Base-by-base conservation (phyloP, 164 flowering plant genomes). In the Macadamia integrifolia region DNA sequence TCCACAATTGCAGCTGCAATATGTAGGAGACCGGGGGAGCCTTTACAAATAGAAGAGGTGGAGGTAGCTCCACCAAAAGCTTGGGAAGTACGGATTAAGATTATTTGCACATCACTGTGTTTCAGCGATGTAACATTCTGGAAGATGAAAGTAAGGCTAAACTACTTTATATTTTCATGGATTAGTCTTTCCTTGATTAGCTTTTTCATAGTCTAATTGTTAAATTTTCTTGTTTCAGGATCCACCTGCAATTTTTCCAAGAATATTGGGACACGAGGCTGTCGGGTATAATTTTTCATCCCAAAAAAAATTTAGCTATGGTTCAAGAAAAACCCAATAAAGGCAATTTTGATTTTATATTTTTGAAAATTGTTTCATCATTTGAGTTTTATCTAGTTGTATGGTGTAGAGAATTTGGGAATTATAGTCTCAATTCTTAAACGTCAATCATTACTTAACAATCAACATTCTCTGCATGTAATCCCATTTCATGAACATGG, bases 201-300 rank as follows among this genome's bases (percentile, higher is more conserved):
- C 40, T 35, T 35, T 35, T 2, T 2, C 40, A 35, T 17, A 14
- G 15, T 9, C 13, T 50, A 53, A 11, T 14, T 58, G 30, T 56
- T 58, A 29, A 43, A 0, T 50, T 46, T 60, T 44, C 28, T 64
- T 3, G 53, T 59, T 71, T 6, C 63, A 88, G 93, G 91, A 61
- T 6, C 79, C 78, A 31, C 86, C 89, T 43, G 88, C 55, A 6
- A 73, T 58, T 61, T 77, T 74, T 71, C 94, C 94, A 5, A 82
- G 86, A 69, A 81, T 88, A 61, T 70, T 88, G 0, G 93, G 93
- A 4, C 93, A 86, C 64, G 94, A 88, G 67, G 87, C 94, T n/a
- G 69, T 82, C n/a, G 94, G 94, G 93, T 88, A 69, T 48, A 35
- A 2, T 35, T 35, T 5, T 35, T 35, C 40, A 5, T 35, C 40